A percentile compares a stretch with the other conserved stretches of the same genome.
phyloP scores from a whole-genome alignment of 768 basidiomycete genomes.

The Hirschioporus abietinus region DNA sequence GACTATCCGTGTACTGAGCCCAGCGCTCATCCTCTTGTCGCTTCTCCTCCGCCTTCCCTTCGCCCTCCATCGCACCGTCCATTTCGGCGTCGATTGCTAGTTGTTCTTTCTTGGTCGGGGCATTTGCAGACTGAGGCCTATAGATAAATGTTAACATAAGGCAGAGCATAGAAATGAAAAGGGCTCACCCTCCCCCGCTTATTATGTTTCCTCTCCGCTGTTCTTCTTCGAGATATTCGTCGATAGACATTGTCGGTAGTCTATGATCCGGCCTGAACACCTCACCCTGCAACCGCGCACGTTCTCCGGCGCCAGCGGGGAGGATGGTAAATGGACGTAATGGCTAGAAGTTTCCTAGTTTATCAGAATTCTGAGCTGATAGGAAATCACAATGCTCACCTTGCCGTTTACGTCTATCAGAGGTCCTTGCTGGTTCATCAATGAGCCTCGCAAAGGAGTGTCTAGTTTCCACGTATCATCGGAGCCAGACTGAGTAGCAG shows the following conservation, averaged over 20 bases:
- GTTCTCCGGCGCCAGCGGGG: constrained; percentile 61
- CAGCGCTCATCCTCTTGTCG: constrained; percentile 86
- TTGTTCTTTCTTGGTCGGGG: constrained; percentile 72
- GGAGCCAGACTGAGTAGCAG: not conserved
- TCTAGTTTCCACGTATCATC: constrained; percentile 75
- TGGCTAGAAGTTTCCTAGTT: constrained; percentile 43
- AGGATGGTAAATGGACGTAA: constrained; percentile 91
- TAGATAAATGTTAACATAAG: not conserved
- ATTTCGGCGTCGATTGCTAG: constrained; percentile 74
- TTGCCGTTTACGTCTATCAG: constrained; percentile 73
- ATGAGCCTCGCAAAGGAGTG: constrained; percentile 28
- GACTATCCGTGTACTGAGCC: constrained; percentile 81
- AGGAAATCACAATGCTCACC: constrained; percentile 35
- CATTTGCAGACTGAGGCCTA: constrained; percentile 62
- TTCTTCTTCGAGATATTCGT: constrained; percentile 91
- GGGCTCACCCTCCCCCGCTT: constrained; percentile 75
- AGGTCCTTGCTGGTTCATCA: constrained; percentile 46
- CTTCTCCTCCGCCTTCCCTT: constrained; percentile 68
- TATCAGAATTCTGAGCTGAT: not conserved
- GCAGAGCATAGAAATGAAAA: not conserved
- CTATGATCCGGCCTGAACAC: constrained; percentile 84
- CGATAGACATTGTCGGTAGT: constrained; percentile 92
- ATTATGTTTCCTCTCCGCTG: constrained; percentile 80
- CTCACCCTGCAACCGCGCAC: constrained; percentile 65
- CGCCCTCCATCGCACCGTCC: constrained; percentile 70